Conservation (phyloP, 1,139 yeast species). For the Lodderomyces margitis region DNA sequence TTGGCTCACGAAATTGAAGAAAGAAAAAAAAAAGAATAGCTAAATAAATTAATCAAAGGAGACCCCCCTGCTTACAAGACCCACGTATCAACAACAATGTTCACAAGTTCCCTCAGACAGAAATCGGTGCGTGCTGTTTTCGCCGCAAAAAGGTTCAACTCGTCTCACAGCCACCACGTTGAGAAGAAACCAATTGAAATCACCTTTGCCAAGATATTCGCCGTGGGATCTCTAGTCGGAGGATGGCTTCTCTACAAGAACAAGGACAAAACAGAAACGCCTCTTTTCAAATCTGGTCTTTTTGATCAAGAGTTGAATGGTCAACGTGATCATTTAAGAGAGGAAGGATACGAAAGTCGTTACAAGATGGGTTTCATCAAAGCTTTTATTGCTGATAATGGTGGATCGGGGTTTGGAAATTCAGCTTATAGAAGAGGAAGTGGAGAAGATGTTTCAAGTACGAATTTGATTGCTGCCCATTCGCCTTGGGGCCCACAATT, state of each 20-base stretch:
- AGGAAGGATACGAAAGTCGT: constrained; percentile 36
- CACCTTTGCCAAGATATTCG: constrained; percentile 12
- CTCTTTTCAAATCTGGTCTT: constrained; percentile 39
- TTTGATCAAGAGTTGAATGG: constrained; percentile 35
- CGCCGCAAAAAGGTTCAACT: constrained; percentile 30
- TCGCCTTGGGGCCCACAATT: constrained; percentile 42
- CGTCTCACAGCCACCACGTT: constrained; percentile 22
- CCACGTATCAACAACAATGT: constrained; percentile 11
- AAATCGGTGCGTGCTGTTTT: neutral
- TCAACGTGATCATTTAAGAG: constrained; percentile 37
- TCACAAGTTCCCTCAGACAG: constrained; percentile 7
- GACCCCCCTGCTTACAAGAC: neutral
- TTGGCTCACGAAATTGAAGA: constrained; percentile 2
- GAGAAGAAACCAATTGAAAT: constrained; percentile 29
- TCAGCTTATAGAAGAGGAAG: constrained; percentile 41
- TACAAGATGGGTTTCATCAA: constrained; percentile 44
- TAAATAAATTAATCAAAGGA: neutral
- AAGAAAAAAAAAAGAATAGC: neutral
- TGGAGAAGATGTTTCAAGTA: constrained; percentile 30
- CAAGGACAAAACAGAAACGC: constrained; percentile 35
- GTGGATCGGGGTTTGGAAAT: constrained; percentile 35
- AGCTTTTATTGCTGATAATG: constrained; percentile 46
- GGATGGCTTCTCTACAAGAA: constrained; percentile 39
- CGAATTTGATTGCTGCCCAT: constrained; percentile 42
- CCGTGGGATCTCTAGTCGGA: constrained; percentile 38